Percentiles rank a stretch among this genome's conserved stretches.
These are phyloP conservation scores for Ichthyophonus hoferi DNA, from an alignment of 208 protist genomes.

Conservation along the genomic window DNA sequence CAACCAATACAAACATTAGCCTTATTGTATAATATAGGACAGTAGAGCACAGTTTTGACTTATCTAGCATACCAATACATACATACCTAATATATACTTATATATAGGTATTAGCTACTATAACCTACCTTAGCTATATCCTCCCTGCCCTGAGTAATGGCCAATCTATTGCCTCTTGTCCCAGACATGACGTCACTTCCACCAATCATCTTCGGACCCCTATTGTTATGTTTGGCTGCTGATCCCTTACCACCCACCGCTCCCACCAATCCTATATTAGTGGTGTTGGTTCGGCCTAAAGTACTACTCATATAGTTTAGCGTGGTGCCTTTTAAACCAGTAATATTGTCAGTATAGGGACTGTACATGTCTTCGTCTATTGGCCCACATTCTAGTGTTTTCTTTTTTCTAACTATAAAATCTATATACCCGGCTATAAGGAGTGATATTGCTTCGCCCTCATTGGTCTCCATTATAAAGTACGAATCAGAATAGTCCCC, in stretches of 20 bases:
- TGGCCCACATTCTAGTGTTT: not conserved
- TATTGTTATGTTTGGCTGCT: not conserved
- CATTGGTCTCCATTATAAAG: constrained; percentile 49
- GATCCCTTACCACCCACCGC: not conserved
- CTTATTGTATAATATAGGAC: no score
- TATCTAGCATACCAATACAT: no score
- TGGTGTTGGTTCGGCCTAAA: not conserved
- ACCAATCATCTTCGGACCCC: no score
- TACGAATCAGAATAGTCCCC: constrained; percentile 61
- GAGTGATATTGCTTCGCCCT: constrained; percentile 59
- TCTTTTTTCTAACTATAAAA: constrained; percentile 34
- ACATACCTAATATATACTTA: no score
- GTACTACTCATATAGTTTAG: not conserved
- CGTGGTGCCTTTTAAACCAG: not conserved
- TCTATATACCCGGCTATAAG: constrained; percentile 47
- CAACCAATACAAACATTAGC: no score
- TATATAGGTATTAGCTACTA: no score
- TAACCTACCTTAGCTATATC: not conserved
- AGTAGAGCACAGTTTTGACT: no score
- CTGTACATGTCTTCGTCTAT: not conserved
- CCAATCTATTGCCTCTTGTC: no score
- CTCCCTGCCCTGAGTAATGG: not conserved
- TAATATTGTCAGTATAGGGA: constrained; percentile 18
- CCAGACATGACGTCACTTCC: no score
- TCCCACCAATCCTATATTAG: constrained; percentile 16